A percentile compares a stretch with the other conserved stretches of the same genome.
These are phyloP conservation scores for Trichothecium sympodiale DNA, from an alignment of 2,329 filamentous ascomycete genomes.

Conservation along the genomic window DNA sequence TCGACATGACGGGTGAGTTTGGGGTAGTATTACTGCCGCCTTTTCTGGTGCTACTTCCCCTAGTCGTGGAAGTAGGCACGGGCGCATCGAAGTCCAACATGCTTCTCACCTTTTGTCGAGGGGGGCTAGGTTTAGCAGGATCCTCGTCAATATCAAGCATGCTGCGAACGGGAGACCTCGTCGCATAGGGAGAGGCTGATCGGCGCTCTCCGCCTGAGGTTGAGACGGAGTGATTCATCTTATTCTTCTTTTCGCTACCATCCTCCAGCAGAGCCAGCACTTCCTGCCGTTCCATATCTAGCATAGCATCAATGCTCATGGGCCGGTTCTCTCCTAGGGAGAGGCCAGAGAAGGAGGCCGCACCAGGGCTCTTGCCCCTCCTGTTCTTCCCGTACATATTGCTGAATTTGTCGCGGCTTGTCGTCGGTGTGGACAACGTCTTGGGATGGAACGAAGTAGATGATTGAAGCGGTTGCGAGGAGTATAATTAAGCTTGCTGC, in stretches of 20 bases:
- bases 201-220: conserved; percentile 19
- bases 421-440: too few relatives aligned
- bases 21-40: conserved; percentile 21
- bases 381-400: too few relatives aligned
- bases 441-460: too few relatives aligned
- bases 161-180: conserved; percentile 56
- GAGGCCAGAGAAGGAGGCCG: too few relatives aligned
- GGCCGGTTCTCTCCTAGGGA: conserved; percentile 16
- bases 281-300: conserved; percentile 68
- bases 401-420: too few relatives aligned
- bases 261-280: conserved; percentile 56
- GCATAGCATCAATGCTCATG: conserved; percentile 67
- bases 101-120: conserved; percentile 47
- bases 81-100: conserved; percentile 45
- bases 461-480: too few relatives aligned
- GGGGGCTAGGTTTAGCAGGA: conserved; percentile 16
- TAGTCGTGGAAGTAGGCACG: conserved; percentile 15
- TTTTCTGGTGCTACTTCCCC: conserved; percentile 15
- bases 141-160: conserved; percentile 51
- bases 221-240: conserved; percentile 11
- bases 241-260: conserved; percentile 18
- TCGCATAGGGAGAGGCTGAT: conserved; percentile 42
- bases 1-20: conserved; percentile 16
- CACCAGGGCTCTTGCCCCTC: too few relatives aligned
- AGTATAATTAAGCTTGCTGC: too few relatives aligned